phyloP scores from a whole-genome alignment of 257 asterid genomes.

The Solanum etuberosum region DNA sequence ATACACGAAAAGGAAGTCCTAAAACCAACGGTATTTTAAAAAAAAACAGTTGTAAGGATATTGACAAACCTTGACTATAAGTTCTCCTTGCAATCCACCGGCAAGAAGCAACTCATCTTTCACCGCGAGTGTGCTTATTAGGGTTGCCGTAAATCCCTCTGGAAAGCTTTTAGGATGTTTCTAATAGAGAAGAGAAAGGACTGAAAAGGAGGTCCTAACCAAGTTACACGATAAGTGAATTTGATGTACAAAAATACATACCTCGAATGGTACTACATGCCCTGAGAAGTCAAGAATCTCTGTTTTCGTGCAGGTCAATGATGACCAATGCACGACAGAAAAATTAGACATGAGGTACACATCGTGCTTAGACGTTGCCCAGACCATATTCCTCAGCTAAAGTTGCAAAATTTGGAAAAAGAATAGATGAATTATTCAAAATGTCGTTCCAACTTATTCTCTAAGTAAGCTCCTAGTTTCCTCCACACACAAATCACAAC shows the following conservation, averaged over 20 bases:
- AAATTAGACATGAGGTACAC: slow-evolving; percentile 77
- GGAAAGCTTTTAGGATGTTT: slow-evolving; percentile 86
- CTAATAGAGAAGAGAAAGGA: slow-evolving; percentile 16
- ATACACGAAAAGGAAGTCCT: neutral
- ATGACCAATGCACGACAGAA: slow-evolving; percentile 83
- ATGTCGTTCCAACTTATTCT: neutral
- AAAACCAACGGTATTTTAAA: neutral
- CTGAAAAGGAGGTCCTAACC: neutral
- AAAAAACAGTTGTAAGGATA: slow-evolving; percentile 38
- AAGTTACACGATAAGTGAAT: neutral
- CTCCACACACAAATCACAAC: neutral
- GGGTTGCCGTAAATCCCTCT: slow-evolving; percentile 63
- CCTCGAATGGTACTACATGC: slow-evolving; percentile 81
- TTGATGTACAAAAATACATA: slow-evolving; percentile 10
- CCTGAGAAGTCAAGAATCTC: slow-evolving; percentile 86
- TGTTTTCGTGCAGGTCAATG: slow-evolving; percentile 45
- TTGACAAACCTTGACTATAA: slow-evolving; percentile 61
- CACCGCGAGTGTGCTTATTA: slow-evolving; percentile 78
- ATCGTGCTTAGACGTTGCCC: slow-evolving; percentile 83
- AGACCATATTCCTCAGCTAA: slow-evolving; percentile 83
- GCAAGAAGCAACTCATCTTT: slow-evolving; percentile 25
- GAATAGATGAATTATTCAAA: neutral
- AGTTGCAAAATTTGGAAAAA: neutral
- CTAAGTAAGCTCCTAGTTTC: neutral
- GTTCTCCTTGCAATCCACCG: slow-evolving; percentile 93